A percentile compares a stretch with the other conserved stretches of the same genome.
phyloP scores from a whole-genome alignment of 306 rosid genomes.

The Fagus crenata region DNA sequence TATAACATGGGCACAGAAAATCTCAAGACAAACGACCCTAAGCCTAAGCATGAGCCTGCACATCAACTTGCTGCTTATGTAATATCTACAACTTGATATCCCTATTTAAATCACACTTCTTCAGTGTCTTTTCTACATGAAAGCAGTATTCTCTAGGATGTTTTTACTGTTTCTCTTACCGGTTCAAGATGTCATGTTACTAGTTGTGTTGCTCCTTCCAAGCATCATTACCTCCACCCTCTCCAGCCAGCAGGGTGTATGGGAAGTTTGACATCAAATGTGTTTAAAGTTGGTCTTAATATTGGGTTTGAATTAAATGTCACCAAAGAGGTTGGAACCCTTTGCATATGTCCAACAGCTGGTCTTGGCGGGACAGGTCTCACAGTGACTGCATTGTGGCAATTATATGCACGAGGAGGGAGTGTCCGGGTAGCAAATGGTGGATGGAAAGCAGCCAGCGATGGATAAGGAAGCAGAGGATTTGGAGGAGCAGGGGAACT shows the following conservation, averaged over 20 bases:
- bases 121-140: not conserved
- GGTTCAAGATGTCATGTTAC: not conserved
- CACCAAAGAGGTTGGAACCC: constrained; percentile 9
- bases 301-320: not conserved
- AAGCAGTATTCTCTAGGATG: not conserved
- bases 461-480: not conserved
- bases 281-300: not conserved
- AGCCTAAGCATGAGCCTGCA: not conserved
- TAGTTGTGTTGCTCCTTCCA: not conserved
- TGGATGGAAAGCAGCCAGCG: not conserved
- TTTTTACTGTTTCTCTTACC: not conserved
- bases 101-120: not conserved
- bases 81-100: constrained; percentile 4
- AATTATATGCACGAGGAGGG: not conserved
- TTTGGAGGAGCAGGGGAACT: not conserved
- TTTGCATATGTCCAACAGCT: not conserved
- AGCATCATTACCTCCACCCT: constrained; percentile 9
- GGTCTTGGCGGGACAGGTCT: constrained; percentile 14
- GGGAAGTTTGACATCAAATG: constrained; percentile 5
- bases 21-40: not conserved
- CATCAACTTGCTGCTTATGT: not conserved
- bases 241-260: constrained; percentile 6
- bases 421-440: constrained; percentile 1
- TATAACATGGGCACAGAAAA: not conserved
- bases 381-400: not conserved